Evolutionary conservation across 1,284 basidiomycete species (phyloP).

Genomic region (Grifola frondosa): DNA sequence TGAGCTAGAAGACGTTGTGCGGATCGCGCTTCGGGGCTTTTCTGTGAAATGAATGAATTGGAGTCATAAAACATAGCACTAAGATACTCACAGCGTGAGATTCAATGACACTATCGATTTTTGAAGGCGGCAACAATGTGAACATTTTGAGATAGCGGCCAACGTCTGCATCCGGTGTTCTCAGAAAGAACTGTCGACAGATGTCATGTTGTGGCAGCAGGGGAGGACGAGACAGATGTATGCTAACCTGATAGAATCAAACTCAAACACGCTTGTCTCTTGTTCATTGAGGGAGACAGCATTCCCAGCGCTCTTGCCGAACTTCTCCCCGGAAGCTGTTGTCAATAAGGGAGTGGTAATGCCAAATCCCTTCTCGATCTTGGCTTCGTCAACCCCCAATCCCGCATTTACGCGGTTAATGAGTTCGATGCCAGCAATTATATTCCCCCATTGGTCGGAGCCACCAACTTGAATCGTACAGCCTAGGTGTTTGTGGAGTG

Average conservation of each 20-base stretch:
- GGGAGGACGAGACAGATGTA: no score
- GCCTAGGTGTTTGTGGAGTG: slow-evolving; percentile 63
- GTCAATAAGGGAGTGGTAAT: slow-evolving; percentile 94
- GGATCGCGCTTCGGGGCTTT: slow-evolving; percentile 53
- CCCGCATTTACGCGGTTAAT: slow-evolving; percentile 56
- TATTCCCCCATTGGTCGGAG: slow-evolving; percentile 99
- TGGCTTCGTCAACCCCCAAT: slow-evolving; percentile 22
- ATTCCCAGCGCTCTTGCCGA: slow-evolving; percentile 97
- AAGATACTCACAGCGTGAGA: slow-evolving; percentile 52
- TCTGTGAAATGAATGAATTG: slow-evolving; percentile 31
- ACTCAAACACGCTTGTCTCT: slow-evolving; percentile 83
- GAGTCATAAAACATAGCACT: slow-evolving; percentile 5
- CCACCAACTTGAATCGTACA: slow-evolving; percentile 95
- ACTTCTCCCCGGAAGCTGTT: slow-evolving; percentile 88
- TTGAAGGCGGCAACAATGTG: slow-evolving; percentile 68
- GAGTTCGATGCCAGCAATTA: slow-evolving; percentile 88
- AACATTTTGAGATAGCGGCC: slow-evolving; percentile 81
- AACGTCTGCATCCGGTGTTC: slow-evolving; percentile 82
- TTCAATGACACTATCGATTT: slow-evolving; percentile 59
- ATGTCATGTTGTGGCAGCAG: background rate
- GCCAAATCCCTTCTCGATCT: slow-evolving; percentile 66
- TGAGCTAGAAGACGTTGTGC: slow-evolving; percentile 83
- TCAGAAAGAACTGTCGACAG: slow-evolving; percentile 80
- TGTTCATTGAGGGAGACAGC: slow-evolving; percentile 85
- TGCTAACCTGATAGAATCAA: slow-evolving; percentile 86